Evolutionary conservation across 495 filamentous ascomycete genomes (phyloP).

Genomic region (Darksidea phi): DNA sequence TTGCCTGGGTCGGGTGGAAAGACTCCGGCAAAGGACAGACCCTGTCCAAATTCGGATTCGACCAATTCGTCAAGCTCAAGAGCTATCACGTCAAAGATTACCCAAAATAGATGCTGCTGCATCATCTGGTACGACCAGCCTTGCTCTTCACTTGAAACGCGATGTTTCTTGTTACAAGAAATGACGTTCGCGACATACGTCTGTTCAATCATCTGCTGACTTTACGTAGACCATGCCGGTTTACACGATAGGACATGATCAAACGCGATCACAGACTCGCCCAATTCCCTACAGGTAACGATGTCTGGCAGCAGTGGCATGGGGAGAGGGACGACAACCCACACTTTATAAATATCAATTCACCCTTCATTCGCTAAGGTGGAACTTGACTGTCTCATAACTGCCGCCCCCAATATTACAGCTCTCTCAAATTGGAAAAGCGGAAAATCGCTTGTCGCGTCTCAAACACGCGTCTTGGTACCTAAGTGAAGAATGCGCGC

Average conservation of each 20-base stretch:
- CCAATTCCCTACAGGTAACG: not conserved
- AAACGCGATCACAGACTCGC: not conserved
- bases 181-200: not conserved
- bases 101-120: slow-evolving; percentile 54
- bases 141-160: not conserved
- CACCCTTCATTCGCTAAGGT: slow-evolving; percentile 13
- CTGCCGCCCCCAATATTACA: slow-evolving; percentile 5
- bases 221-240: not conserved
- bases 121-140: slow-evolving; percentile 12
- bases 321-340: slow-evolving; percentile 4
- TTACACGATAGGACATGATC: not conserved
- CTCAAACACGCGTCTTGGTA: slow-evolving; percentile 18
- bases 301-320: not conserved
- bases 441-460: slow-evolving; percentile 21
- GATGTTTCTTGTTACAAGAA: not conserved
- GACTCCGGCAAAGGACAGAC: slow-evolving; percentile 89
- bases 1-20: slow-evolving; percentile 99
- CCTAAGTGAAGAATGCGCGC: slow-evolving; percentile 28
- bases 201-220: not conserved
- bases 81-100: slow-evolving; percentile 93
- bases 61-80: slow-evolving; percentile 94
- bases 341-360: not conserved
- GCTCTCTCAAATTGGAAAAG: slow-evolving; percentile 3
- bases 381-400: slow-evolving; percentile 18
- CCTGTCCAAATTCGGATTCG: slow-evolving; percentile 84